These are phyloP conservation scores for Trichoderma asperellum DNA, from an alignment of 2,329 filamentous ascomycete genomes.

Conservation along the genomic window DNA sequence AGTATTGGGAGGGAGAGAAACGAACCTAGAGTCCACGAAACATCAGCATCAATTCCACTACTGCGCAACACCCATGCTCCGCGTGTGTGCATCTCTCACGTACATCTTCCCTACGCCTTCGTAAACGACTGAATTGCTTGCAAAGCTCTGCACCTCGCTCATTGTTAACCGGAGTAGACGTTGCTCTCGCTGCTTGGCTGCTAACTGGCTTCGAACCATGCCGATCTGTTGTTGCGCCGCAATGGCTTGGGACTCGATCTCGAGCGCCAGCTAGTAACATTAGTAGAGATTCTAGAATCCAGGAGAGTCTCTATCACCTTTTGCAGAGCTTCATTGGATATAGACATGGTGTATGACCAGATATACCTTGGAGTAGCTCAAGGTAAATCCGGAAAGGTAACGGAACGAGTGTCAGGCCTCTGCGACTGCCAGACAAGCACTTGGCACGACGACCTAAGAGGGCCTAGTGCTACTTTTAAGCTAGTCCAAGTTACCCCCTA, in stretches of 20 bases:
- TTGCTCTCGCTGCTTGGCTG: slow-evolving; percentile 82
- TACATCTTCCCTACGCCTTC: slow-evolving; percentile 98
- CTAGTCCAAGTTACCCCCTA: neutral
- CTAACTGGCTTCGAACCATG: slow-evolving; percentile 81
- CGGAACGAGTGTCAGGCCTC: neutral
- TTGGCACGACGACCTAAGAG: neutral
- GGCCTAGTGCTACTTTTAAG: neutral
- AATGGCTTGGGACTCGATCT: slow-evolving; percentile 89
- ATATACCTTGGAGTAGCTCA: slow-evolving; percentile 5
- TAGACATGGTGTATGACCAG: slow-evolving; percentile 67
- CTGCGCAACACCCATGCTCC: slow-evolving; percentile 7
- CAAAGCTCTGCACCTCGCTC: slow-evolving; percentile 78
- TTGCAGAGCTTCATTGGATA: slow-evolving; percentile 89
- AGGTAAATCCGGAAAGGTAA: neutral
- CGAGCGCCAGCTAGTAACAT: slow-evolving; percentile 73
- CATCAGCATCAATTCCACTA: slow-evolving; percentile 20
- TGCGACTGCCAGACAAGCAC: neutral
- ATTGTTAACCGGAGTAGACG: slow-evolving; percentile 86
- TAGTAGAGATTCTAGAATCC: neutral
- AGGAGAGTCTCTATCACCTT: slow-evolving; percentile 63
- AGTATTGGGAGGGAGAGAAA: slow-evolving; percentile 71
- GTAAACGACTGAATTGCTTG: slow-evolving; percentile 78
- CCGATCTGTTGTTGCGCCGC: slow-evolving; percentile 91
- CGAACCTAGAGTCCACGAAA: slow-evolving; percentile 68
- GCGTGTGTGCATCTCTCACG: slow-evolving; percentile 39